Conservation (phyloP, 331 rosid genomes). For the Saraca asoca region DNA sequence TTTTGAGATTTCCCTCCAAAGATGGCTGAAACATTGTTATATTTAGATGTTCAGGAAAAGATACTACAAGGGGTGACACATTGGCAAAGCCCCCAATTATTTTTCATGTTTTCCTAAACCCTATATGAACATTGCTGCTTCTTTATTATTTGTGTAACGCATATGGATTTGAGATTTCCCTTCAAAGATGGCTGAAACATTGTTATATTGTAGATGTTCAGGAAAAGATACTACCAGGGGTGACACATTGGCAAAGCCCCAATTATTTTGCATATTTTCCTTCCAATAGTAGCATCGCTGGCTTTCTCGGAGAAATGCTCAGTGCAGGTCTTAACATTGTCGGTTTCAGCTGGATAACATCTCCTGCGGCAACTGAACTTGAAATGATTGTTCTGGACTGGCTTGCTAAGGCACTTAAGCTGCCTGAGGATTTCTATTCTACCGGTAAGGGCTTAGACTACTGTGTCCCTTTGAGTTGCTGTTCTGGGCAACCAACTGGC, state of each 20-base stretch:
- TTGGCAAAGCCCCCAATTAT: constrained; percentile 97
- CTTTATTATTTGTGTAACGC: too few relatives aligned
- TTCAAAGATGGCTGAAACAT: constrained; percentile 28
- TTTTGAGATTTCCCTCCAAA: neutral
- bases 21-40: constrained; percentile 37
- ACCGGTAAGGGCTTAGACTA: constrained; percentile 48
- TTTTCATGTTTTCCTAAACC: constrained; percentile 91
- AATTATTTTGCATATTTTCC: constrained; percentile 92
- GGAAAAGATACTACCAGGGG: constrained; percentile 90
- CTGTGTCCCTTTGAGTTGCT: constrained; percentile 15
- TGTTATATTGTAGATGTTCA: constrained; percentile 66
- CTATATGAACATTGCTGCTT: constrained; percentile 93
- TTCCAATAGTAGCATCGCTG: constrained; percentile 89
- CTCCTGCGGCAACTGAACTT: constrained; percentile 99
- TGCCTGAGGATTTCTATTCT: constrained; percentile 66
- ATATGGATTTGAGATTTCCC: neutral
- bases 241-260: constrained; percentile 99
- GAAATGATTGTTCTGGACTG: constrained; percentile 85
- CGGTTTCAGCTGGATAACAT: constrained; percentile 94
- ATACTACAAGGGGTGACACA: constrained; percentile 97
- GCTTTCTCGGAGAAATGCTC: constrained; percentile 94
- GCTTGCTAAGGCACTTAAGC: constrained; percentile 76
- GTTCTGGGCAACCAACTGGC: too few relatives aligned
- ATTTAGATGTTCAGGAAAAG: constrained; percentile 75
- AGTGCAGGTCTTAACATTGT: constrained; percentile 89